phyloP scores from a whole-genome alignment of 2,329 filamentous ascomycete species.

The Colletotrichum sp. region DNA sequence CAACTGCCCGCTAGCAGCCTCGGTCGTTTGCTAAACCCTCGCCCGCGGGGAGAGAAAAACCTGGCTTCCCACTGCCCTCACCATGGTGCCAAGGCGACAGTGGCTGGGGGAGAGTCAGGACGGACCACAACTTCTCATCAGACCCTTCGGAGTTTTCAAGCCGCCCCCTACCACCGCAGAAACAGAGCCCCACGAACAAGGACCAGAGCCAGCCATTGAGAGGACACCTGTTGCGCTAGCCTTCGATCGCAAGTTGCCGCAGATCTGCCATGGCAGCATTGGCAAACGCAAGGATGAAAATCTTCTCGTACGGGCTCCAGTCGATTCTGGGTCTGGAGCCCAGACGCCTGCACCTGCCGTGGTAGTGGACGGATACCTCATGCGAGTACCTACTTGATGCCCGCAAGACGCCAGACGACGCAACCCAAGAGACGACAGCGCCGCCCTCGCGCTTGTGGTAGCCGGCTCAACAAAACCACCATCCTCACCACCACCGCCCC shows the following conservation, averaged over 20 bases:
- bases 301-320: conserved; percentile 20
- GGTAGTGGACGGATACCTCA: not conserved
- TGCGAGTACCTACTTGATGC: not conserved
- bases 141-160: conserved; percentile 22
- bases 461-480: conserved; percentile 11
- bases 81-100: conserved; percentile 15
- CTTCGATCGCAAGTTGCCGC: conserved; percentile 20
- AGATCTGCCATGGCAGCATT: conserved; percentile 19
- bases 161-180: conserved; percentile 15
- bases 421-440: not conserved
- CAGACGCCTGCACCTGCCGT: conserved; percentile 1
- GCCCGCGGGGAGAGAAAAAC: conserved; percentile 3
- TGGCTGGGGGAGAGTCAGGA: conserved; percentile 12
- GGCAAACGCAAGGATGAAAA: conserved; percentile 21
- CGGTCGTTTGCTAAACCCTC: conserved; percentile 3
- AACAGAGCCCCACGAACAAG: conserved; percentile 15
- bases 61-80: not conserved
- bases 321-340: not conserved
- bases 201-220: not conserved
- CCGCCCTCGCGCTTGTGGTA: conserved; percentile 2
- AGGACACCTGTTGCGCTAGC: conserved; percentile 1
- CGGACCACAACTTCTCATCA: conserved; percentile 14
- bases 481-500: not conserved
- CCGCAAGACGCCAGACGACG: not conserved
- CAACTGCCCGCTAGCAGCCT: conserved; percentile 5